These are phyloP conservation scores for Trypanosoma cruzi DNA, from an alignment of 208 protist genomes.

Conservation along the genomic window DNA sequence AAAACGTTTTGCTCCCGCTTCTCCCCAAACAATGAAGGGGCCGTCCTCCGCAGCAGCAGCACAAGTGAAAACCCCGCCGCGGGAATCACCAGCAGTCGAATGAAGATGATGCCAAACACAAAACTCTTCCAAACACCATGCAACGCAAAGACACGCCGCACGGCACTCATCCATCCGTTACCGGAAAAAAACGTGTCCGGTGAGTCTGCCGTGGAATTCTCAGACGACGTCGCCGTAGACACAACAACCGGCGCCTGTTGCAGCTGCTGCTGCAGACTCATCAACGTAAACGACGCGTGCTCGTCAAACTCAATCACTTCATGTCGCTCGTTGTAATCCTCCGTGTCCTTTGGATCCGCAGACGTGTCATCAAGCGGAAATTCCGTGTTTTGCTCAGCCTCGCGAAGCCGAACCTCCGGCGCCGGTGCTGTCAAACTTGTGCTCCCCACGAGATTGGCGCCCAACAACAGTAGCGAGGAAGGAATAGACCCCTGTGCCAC, in stretches of 20 bases:
- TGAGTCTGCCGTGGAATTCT: not conserved
- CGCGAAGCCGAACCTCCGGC: constrained; percentile 36
- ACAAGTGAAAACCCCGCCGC: constrained; percentile 51
- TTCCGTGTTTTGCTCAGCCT: constrained; percentile 77
- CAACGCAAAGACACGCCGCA: constrained; percentile 37
- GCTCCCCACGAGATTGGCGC: constrained; percentile 58
- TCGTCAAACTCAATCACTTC: constrained; percentile 37
- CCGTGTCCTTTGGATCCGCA: constrained; percentile 29
- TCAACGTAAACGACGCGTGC: constrained; percentile 40
- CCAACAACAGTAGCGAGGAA: constrained; percentile 75
- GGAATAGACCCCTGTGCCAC: constrained; percentile 70
- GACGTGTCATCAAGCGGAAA: constrained; percentile 31
- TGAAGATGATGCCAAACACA: constrained; percentile 61
- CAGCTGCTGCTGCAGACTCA: constrained; percentile 24
- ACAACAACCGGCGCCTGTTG: not conserved
- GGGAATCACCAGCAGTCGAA: constrained; percentile 66
- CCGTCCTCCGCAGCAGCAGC: constrained; percentile 32
- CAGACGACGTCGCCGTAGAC: not conserved
- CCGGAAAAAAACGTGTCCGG: not conserved
- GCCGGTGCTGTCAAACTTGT: not conserved
- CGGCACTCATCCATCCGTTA: not conserved
- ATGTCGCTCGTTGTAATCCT: constrained; percentile 41
- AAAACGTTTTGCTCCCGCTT: constrained; percentile 51
- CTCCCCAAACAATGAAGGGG: constrained; percentile 66
- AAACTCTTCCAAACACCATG: constrained; percentile 45